phyloP scores from a whole-genome alignment of 1,284 basidiomycete genomes.

The Puccinia brachypodii region DNA sequence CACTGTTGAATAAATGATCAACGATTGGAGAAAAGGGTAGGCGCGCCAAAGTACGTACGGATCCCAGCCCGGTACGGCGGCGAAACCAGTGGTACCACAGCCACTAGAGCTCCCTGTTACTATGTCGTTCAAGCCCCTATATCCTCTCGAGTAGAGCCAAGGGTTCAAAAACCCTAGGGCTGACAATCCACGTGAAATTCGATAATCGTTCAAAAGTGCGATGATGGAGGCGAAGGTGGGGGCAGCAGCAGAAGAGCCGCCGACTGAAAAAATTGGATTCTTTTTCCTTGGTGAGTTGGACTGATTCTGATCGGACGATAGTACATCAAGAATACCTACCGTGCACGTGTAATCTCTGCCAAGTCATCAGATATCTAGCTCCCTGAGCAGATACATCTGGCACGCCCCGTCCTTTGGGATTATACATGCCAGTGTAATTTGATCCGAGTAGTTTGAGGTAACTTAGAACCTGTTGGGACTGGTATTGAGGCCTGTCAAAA shows the following conservation, averaged over 20 bases:
- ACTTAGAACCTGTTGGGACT: constrained; percentile 50
- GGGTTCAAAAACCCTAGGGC: constrained; percentile 63
- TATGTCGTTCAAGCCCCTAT: constrained; percentile 61
- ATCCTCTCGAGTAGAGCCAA: constrained; percentile 58
- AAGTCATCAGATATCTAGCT: constrained; percentile 49
- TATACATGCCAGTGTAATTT: constrained; percentile 53
- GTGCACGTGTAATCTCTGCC: constrained; percentile 8
- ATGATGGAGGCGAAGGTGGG: constrained; percentile 63
- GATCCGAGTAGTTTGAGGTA: constrained; percentile 52
- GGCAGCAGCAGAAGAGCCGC: constrained; percentile 64
- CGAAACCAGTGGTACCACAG: constrained; percentile 37
- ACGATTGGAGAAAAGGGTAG: neutral
- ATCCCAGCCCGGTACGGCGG: constrained; percentile 19
- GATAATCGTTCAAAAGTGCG: constrained; percentile 64
- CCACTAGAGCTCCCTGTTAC: constrained; percentile 59
- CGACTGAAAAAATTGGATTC: constrained; percentile 52
- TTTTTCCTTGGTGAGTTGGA: constrained; percentile 44
- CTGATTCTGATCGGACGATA: neutral
- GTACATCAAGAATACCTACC: neutral
- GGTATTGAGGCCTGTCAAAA: constrained; percentile 53
- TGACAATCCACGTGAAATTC: constrained; percentile 59
- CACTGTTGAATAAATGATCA: neutral
- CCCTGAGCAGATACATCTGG: constrained; percentile 56
- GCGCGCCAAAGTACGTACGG: neutral
- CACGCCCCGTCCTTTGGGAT: constrained; percentile 54